phyloP scores from a whole-genome alignment of 768 basidiomycete species.

The Pleurotus giganteus region DNA sequence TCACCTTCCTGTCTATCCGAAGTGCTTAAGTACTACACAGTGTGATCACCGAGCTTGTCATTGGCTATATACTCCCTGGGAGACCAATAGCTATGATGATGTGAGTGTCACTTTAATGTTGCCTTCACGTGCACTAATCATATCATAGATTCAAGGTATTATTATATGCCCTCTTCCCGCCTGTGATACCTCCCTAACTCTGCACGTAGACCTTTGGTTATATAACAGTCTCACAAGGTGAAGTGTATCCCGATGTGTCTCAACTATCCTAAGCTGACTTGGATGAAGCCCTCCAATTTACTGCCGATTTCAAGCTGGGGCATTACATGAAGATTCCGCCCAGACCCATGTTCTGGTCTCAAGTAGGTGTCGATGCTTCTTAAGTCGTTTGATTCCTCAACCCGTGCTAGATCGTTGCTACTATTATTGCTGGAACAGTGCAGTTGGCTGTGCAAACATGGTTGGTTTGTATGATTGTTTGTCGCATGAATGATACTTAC shows the following conservation, averaged over 20 bases:
- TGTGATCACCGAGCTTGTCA: conserved; percentile 73
- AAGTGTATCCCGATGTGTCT: neutral
- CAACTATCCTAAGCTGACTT: conserved; percentile 17
- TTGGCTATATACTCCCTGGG: conserved; percentile 58
- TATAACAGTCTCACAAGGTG: conserved; percentile 57
- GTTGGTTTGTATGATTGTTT: conserved; percentile 25
- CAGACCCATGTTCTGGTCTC: conserved; percentile 65
- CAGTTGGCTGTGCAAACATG: conserved; percentile 68
- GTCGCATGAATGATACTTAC: neutral
- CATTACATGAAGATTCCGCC: conserved; percentile 73
- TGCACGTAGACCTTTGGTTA: conserved; percentile 58
- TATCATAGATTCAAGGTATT: conserved; percentile 1
- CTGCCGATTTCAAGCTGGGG: conserved; percentile 74
- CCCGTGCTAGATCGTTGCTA: conserved; percentile 44
- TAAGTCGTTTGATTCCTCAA: neutral
- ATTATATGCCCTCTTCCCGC: conserved; percentile 2
- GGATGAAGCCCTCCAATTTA: conserved; percentile 59
- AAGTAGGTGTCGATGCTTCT: conserved; percentile 29
- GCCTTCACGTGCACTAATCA: neutral
- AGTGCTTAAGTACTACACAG: conserved; percentile 22
- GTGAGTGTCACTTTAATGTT: conserved; percentile 26
- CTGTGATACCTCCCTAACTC: neutral
- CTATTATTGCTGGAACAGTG: conserved; percentile 59
- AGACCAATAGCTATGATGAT: conserved; percentile 78
- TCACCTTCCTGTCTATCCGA: neutral